These are phyloP conservation scores for Magnusiomyces ingens DNA, from an alignment of 1,139 yeast genomes.

Conservation along the genomic window DNA sequence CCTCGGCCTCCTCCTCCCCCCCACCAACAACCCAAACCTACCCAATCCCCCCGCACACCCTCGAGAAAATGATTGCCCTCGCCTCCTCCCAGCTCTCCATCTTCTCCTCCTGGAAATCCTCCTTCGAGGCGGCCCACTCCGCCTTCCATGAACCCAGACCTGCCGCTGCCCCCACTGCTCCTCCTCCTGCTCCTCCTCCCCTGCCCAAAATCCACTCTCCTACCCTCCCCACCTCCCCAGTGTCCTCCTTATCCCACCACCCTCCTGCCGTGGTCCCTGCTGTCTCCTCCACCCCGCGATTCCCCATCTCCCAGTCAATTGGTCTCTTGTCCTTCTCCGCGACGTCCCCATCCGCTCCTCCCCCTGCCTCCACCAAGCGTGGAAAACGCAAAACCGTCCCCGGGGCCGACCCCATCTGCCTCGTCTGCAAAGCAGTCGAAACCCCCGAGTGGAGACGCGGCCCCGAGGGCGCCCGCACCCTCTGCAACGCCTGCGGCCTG, in stretches of 20 bases:
- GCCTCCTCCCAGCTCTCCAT: not conserved
- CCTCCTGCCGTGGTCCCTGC: not conserved
- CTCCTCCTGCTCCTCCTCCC: not conserved
- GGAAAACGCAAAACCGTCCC: conserved; percentile 11
- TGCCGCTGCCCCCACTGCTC: not conserved
- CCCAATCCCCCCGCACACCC: not conserved
- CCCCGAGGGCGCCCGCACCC: conserved; percentile 75
- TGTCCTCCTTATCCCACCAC: not conserved
- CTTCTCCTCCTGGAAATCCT: not conserved
- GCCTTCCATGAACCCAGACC: not conserved
- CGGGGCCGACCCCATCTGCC: conserved; percentile 37
- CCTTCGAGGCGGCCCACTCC: not conserved
- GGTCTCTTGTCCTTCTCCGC: not conserved
- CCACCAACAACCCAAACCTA: not conserved
- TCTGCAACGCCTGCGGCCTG: conserved; percentile 87
- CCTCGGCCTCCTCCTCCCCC: not conserved
- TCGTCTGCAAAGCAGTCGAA: conserved; percentile 69
- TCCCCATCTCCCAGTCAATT: too few relatives aligned
- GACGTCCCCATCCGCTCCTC: too few relatives aligned
- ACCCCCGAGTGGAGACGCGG: conserved; percentile 95
- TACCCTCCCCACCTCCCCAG: not conserved
- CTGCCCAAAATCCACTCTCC: not conserved
- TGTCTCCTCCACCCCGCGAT: too few relatives aligned
- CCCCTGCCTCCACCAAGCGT: too few relatives aligned
- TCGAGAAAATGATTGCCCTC: not conserved